Conservation (phyloP, 2,329 filamentous ascomycete genomes). For the Neurospora crassa region DNA sequence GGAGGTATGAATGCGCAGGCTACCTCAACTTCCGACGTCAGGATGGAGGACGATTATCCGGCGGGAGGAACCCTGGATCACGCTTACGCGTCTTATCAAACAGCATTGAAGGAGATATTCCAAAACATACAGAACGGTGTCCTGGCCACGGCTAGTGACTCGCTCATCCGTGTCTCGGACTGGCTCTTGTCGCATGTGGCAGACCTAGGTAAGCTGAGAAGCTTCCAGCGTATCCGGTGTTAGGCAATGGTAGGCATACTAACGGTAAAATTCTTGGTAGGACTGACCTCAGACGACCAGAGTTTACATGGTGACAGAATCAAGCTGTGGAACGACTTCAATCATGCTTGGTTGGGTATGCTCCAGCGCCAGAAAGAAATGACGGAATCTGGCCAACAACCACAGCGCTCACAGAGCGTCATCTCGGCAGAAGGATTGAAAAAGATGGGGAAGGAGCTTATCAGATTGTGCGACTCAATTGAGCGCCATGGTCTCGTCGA, state of each 20-base stretch:
- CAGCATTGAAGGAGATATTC: slow-evolving; percentile 57
- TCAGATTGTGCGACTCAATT: slow-evolving; percentile 74
- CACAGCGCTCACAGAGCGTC: slow-evolving; percentile 49
- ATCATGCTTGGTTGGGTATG: slow-evolving; percentile 78
- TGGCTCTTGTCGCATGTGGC: slow-evolving; percentile 47
- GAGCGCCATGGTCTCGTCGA: slow-evolving; percentile 92
- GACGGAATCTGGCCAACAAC: slow-evolving; percentile 48
- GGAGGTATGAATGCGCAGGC: slow-evolving; percentile 34
- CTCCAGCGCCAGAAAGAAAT: slow-evolving; percentile 78
- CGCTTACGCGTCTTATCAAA: slow-evolving; percentile 57
- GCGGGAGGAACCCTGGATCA: slow-evolving; percentile 51
- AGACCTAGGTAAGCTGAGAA: slow-evolving; percentile 39
- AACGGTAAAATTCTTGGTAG: slow-evolving; percentile 34
- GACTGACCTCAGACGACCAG: slow-evolving; percentile 75
- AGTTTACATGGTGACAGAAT: slow-evolving; percentile 65
- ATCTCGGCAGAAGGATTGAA: slow-evolving; percentile 62
- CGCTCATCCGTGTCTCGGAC: slow-evolving; percentile 41
- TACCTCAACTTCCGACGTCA: slow-evolving; percentile 31
- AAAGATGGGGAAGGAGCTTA: slow-evolving; percentile 72
- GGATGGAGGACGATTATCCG: slow-evolving; percentile 48
- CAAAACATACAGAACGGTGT: slow-evolving; percentile 52
- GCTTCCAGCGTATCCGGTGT: not conserved
- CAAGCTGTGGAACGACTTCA: slow-evolving; percentile 88
- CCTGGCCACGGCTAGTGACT: slow-evolving; percentile 41
- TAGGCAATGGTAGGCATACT: not conserved